phyloP scores from a whole-genome alignment of 2,329 filamentous ascomycete species.

The Neoascochyta sp. region DNA sequence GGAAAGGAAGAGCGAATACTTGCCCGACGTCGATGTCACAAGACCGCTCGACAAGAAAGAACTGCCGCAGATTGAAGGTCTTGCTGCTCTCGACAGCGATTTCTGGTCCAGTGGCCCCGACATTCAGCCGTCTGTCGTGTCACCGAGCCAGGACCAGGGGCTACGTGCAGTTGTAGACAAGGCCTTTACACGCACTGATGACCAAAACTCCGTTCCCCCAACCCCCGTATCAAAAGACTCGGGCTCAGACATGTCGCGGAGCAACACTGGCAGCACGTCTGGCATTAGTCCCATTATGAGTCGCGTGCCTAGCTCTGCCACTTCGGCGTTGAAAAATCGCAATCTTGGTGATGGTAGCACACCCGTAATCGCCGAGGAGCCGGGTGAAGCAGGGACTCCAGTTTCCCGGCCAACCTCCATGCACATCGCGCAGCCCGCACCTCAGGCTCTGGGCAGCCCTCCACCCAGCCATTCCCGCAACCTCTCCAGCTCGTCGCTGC shows the following conservation, averaged over 20 bases:
- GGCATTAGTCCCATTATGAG: slow-evolving; percentile 65
- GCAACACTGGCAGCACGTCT: slow-evolving; percentile 60
- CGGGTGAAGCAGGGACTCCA: slow-evolving; percentile 36
- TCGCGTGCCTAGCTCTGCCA: slow-evolving; percentile 48
- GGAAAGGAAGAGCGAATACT: slow-evolving; percentile 58
- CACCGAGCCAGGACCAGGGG: slow-evolving; percentile 22
- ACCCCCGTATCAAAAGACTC: slow-evolving; percentile 48
- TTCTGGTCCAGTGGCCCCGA: slow-evolving; percentile 22
- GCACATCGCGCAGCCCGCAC: slow-evolving; percentile 15
- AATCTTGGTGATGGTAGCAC: slow-evolving; percentile 44
- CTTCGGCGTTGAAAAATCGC: slow-evolving; percentile 37
- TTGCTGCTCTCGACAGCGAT: slow-evolving; percentile 26
- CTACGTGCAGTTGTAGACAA: slow-evolving; percentile 56
- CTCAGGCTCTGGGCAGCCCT: slow-evolving; percentile 34
- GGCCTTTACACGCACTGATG: slow-evolving; percentile 60
- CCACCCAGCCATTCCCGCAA: slow-evolving; percentile 41
- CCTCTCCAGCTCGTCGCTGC: slow-evolving; percentile 37
- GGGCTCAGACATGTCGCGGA: slow-evolving; percentile 50
- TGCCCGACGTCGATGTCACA: slow-evolving; percentile 42
- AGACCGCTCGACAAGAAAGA: slow-evolving; percentile 7
- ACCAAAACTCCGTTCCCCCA: slow-evolving; percentile 51
- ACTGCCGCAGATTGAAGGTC: slow-evolving; percentile 15
- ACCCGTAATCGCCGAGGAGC: slow-evolving; percentile 56
- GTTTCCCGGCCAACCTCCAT: slow-evolving; percentile 36
- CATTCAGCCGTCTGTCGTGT: slow-evolving; percentile 12